Evolutionary conservation across 2,329 filamentous ascomycete species (phyloP).

Genomic region (Monilinia polystroma): DNA sequence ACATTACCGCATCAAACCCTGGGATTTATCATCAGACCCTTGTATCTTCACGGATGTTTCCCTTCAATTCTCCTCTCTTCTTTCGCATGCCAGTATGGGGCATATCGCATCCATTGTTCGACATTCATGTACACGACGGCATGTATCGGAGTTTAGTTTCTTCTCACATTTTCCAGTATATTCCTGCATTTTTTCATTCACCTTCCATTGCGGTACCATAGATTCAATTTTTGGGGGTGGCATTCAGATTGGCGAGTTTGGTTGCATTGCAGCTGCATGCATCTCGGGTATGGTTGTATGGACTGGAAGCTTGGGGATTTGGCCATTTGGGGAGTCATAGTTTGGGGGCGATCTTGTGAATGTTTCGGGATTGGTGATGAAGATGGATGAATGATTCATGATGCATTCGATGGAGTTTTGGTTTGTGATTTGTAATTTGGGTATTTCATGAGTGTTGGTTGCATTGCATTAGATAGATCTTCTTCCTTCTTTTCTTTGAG

Average conservation of each 20-base stretch:
- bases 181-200: background rate
- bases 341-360: background rate
- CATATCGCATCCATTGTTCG: constrained; percentile 1
- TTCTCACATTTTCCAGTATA: background rate
- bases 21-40: background rate
- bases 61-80: background rate
- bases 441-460: background rate
- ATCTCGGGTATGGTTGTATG: background rate
- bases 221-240: background rate
- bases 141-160: background rate
- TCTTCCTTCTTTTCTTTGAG: background rate
- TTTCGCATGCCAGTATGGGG: background rate
- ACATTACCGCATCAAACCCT: background rate
- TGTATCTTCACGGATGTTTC: background rate
- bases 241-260: constrained; percentile 7
- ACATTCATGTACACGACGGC: constrained; percentile 1
- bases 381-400: background rate
- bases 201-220: background rate
- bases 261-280: background rate
- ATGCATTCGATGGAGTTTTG: constrained; percentile 7
- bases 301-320: background rate
- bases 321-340: background rate
- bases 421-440: background rate
- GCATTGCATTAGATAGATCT: constrained; percentile 4
- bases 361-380: background rate